Percentiles rank a stretch among this genome's conserved stretches.
These are phyloP conservation scores for Botrytis fragariae DNA, from an alignment of 2,329 filamentous ascomycete genomes.

Conservation along the genomic window DNA sequence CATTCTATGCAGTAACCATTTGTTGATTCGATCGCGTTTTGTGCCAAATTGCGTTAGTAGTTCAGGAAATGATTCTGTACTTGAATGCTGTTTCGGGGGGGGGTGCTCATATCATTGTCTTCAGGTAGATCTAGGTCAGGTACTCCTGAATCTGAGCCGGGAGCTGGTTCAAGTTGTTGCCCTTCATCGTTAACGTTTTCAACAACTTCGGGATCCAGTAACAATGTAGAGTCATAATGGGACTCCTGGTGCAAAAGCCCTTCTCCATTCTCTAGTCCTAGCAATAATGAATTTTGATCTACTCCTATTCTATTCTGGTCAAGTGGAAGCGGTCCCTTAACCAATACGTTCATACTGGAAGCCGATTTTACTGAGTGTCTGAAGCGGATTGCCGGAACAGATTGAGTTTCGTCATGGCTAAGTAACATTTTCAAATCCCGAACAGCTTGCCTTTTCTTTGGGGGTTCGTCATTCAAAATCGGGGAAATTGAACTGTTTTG, in stretches of 20 bases:
- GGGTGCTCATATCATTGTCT: neutral
- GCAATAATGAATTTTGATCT: neutral
- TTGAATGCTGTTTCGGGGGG: neutral
- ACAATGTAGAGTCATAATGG: neutral
- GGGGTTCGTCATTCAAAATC: accelerated
- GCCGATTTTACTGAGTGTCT: neutral
- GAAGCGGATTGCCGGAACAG: neutral
- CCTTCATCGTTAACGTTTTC: neutral
- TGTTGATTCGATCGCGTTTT: constrained; percentile 29
- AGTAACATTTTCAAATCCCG: neutral
- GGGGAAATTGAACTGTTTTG: neutral
- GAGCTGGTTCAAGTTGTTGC: neutral
- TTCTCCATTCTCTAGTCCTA: neutral
- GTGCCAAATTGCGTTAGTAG: constrained; percentile 29
- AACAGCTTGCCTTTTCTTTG: neutral
- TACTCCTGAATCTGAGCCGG: constrained; percentile 24
- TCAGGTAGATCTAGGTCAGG: constrained; percentile 2
- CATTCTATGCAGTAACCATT: constrained; percentile 29
- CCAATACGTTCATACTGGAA: neutral
- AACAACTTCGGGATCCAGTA: neutral
- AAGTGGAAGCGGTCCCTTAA: neutral
- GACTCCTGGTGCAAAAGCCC: no score
- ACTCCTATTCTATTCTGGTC: neutral
- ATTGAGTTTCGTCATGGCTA: neutral
- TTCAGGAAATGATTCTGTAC: constrained; percentile 24